Conservation (phyloP, 345 rosid species). For the Euphorbia lathyris region DNA sequence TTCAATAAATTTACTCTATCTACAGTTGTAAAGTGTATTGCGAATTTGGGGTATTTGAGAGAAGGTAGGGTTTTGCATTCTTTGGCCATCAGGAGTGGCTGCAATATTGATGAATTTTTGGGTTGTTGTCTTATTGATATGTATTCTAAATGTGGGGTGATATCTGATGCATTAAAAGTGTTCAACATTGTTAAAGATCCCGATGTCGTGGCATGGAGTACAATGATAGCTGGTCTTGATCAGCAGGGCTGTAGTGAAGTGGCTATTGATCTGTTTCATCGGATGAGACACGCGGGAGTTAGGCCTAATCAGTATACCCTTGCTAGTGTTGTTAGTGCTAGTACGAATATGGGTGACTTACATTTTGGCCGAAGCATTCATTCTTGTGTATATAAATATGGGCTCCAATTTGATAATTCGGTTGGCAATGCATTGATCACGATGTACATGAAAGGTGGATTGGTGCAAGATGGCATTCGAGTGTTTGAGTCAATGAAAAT, state of each 20-base stretch:
- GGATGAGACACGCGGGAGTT: conserved; percentile 35
- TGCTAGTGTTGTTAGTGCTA: conserved; percentile 35
- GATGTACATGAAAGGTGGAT: conserved; percentile 42
- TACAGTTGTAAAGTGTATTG: conserved; percentile 38
- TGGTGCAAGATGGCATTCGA: conserved; percentile 27
- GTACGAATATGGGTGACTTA: conserved; percentile 24
- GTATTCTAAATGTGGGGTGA: conserved; percentile 46
- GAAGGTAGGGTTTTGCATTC: conserved; percentile 43
- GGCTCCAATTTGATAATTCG: conserved; percentile 29
- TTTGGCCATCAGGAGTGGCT: conserved; percentile 33
- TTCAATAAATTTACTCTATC: conserved; percentile 37
- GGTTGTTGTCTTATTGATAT: conserved; percentile 44
- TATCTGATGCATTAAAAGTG: conserved; percentile 36
- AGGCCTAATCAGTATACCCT: conserved; percentile 39
- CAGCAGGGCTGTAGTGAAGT: conserved; percentile 35
- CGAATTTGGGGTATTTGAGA: conserved; percentile 25
- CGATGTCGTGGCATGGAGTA: conserved; percentile 39
- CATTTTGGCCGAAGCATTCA: conserved; percentile 38
- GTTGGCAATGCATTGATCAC: conserved; percentile 39
- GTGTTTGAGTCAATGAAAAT: conserved; percentile 37
- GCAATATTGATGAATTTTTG: conserved; percentile 35
- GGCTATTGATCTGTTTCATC: conserved; percentile 31
- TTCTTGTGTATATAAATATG: conserved; percentile 38
- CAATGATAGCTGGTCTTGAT: conserved; percentile 39
- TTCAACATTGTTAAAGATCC: conserved; percentile 36